These are phyloP conservation scores for Phellopilus nigrolimitatus DNA, from an alignment of 1,284 basidiomycete species.

Conservation along the genomic window DNA sequence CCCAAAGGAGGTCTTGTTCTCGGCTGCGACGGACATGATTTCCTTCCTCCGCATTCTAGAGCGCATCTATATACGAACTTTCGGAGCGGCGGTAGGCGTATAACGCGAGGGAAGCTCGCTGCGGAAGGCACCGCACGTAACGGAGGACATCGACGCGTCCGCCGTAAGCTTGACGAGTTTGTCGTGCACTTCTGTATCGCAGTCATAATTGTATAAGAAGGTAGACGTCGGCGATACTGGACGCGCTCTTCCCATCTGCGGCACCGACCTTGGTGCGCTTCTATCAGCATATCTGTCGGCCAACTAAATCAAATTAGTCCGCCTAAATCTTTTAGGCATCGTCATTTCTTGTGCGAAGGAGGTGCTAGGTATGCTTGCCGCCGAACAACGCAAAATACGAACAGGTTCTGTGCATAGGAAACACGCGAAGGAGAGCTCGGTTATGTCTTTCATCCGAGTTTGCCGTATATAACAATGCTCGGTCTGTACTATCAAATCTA, in stretches of 20 bases:
- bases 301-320: background rate
- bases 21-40: too few species aligned
- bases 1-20: too few species aligned
- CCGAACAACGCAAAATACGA: too few species aligned
- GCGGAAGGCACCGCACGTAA: constrained; percentile 22
- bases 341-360: constrained; percentile 25
- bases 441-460: too few species aligned
- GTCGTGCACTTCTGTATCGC: constrained; percentile 24
- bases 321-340: constrained; percentile 18
- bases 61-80: too few species aligned
- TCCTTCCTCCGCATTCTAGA: too few species aligned
- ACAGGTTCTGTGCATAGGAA: constrained; percentile 23
- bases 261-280: constrained; percentile 21
- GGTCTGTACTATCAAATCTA: too few species aligned
- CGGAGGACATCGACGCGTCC: constrained; percentile 22
- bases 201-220: constrained; percentile 21
- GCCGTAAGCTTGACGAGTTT: constrained; percentile 16
- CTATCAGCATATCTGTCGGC: background rate
- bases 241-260: constrained; percentile 23
- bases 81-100: constrained; percentile 23
- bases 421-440: constrained; percentile 22
- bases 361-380: constrained; percentile 23
- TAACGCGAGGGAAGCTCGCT: constrained; percentile 22
- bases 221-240: constrained; percentile 21
- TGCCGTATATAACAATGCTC: too few species aligned